Evolutionary conservation across 805 yeast genomes (phyloP).

Genomic region (Nakazawaea siamensis): DNA sequence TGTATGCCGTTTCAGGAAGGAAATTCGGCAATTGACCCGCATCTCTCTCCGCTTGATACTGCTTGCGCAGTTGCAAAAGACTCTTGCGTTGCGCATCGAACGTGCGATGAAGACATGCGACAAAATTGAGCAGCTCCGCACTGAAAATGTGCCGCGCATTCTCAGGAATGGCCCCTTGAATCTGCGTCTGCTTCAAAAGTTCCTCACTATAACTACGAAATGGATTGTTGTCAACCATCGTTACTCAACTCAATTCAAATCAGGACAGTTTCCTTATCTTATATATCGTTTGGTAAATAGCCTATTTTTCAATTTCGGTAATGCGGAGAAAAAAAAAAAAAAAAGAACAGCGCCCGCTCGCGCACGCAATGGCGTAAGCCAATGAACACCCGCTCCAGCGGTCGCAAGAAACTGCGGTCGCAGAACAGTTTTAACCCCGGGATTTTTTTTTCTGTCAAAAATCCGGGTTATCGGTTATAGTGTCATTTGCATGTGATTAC

Average conservation of each 20-base stretch:
- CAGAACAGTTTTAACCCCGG: no score
- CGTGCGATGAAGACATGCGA: conserved; percentile 59
- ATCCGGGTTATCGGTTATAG: no score
- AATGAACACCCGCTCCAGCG: no score
- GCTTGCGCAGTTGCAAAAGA: conserved; percentile 47
- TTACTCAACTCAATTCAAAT: no score
- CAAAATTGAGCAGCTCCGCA: conserved; percentile 54
- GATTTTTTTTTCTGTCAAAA: no score
- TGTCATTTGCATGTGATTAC: neutral
- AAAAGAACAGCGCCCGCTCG: no score
- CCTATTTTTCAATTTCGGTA: neutral
- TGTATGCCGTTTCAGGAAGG: conserved; percentile 52
- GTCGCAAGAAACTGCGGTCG: no score
- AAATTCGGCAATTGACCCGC: conserved; percentile 61
- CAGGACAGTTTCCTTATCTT: neutral
- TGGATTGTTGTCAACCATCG: conserved; percentile 21
- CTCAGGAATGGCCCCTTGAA: conserved; percentile 41
- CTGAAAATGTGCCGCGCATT: conserved; percentile 45
- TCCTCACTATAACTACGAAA: conserved; percentile 35
- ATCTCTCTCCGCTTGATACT: conserved; percentile 48
- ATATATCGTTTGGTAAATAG: neutral
- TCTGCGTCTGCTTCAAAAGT: conserved; percentile 42
- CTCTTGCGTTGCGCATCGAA: conserved; percentile 49
- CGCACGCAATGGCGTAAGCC: no score
- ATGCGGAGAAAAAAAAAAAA: conserved; percentile 1